phyloP scores from a whole-genome alignment of 768 basidiomycete genomes.

The Cyclocybe aegerita region DNA sequence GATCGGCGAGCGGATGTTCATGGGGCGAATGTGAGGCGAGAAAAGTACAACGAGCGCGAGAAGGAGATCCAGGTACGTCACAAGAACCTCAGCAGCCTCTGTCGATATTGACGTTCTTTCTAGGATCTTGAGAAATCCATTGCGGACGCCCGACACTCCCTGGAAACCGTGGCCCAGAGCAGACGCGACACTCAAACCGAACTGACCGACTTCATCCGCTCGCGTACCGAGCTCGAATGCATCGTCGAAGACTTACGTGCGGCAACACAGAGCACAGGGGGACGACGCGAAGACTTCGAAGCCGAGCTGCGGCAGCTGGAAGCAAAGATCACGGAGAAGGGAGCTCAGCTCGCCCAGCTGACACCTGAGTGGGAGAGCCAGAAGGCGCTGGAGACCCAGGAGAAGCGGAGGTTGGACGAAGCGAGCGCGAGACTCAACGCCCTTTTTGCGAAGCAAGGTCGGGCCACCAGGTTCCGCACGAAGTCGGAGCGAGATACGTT shows the following conservation, averaged over 20 bases:
- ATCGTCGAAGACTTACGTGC: conserved; percentile 73
- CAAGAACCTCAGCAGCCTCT: neutral
- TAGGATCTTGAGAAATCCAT: conserved; percentile 77
- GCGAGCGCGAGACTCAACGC: conserved; percentile 68
- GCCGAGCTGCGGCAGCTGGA: conserved; percentile 63
- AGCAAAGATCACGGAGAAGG: conserved; percentile 60
- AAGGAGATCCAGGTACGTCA: conserved; percentile 75
- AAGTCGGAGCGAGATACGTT: conserved; percentile 82
- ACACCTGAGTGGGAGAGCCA: conserved; percentile 72
- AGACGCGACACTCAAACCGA: conserved; percentile 80
- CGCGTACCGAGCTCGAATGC: conserved; percentile 86
- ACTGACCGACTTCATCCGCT: conserved; percentile 81
- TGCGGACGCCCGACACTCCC: conserved; percentile 62
- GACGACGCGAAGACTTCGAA: conserved; percentile 61
- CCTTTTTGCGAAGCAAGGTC: conserved; percentile 89
- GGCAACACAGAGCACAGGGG: conserved; percentile 63
- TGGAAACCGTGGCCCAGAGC: conserved; percentile 68
- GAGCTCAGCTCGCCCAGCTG: no score
- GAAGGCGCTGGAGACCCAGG: conserved; percentile 46
- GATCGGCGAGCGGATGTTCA: conserved; percentile 84
- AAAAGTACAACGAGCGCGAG: conserved; percentile 82
- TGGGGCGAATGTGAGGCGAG: conserved; percentile 76
- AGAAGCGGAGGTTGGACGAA: conserved; percentile 72
- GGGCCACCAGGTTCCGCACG: conserved; percentile 81
- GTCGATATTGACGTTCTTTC: neutral